Evolutionary conservation across 2,329 filamentous ascomycete genomes (phyloP), one percentile per base, ranked within the genome.

Genomic region (Paramyrothecium roridum): DNA sequence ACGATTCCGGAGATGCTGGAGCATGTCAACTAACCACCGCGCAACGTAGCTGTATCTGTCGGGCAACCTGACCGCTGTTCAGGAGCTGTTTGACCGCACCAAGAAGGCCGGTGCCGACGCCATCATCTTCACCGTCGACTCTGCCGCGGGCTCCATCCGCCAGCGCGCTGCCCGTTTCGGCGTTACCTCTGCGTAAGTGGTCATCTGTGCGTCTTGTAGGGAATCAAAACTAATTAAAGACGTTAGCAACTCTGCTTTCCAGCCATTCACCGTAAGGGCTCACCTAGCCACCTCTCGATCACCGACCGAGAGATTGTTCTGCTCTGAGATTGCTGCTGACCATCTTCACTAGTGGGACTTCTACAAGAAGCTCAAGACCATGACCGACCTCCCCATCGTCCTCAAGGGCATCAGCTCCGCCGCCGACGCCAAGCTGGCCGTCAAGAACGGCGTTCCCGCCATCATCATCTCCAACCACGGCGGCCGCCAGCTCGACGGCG

Each of bases 391-490:
- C 11, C 71, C 73, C 45, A 64, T 76, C 53, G 68, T 76, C 52
- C 63, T 75, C 57, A 76, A 76, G 65, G 74, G 74, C 16, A 73
- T 76, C 52, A 65, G 65, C 43, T 69, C 63, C 43, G 71, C 70
- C 4, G 67, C 67, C 10, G 72, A 76, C 21, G 74, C 71, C 22
- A 58, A 65, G 50, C 61, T 68, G 3, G 73, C 73, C 47, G 62
- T 71, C 48, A 57, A 70, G 60, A 56, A 69, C 56, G 60, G 60
- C 20, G 67, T 61, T 16, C 61, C 63, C 3, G 72, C 70, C 52
- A 74, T 75, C 52, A 63, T 74, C 50, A 65, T 77, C 46, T 76
- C 72, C 53, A 77, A 77, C 66, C 75, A 76, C 65, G 74, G 74
- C 49, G 73, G 71, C 17, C 69, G 75, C 23, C 73, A 76, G 63